A percentile compares a stretch with the other conserved stretches of the same genome.
Evolutionary conservation across 352 stramenopile genomes (phyloP).

Genomic region (Phytophthora pisi): DNA sequence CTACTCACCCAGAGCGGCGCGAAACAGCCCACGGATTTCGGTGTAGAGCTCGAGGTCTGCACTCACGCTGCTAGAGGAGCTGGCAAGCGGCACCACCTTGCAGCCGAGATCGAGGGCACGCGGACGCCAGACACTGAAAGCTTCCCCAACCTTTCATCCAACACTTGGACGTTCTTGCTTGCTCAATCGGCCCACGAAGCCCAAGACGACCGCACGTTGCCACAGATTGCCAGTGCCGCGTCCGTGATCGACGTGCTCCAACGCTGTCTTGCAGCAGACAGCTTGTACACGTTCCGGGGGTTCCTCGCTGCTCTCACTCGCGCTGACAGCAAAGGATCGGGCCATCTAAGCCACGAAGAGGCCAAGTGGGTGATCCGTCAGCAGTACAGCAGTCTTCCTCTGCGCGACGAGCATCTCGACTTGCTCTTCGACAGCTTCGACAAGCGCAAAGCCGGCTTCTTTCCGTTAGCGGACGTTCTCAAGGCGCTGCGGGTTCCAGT

Average conservation of each 20-base stretch:
- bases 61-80: conserved; percentile 45
- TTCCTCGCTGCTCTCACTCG: conserved; percentile 51
- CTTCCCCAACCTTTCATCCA: conserved; percentile 44
- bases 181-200: conserved; percentile 44
- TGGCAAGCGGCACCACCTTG: conserved; percentile 77
- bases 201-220: conserved; percentile 50
- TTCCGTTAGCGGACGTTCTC: conserved; percentile 55
- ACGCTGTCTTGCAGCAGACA: conserved; percentile 56
- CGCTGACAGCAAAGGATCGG: conserved; percentile 51
- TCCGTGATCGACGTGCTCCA: conserved; percentile 60
- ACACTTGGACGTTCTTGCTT: conserved; percentile 76
- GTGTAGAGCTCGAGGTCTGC: conserved; percentile 79
- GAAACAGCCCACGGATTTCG: conserved; percentile 82
- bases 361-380: conserved; percentile 67
- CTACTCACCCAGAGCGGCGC: conserved; percentile 55
- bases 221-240: conserved; percentile 43
- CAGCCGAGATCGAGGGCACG: conserved; percentile 54
- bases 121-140: conserved; percentile 78
- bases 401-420: conserved; percentile 81
- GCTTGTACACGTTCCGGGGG: conserved; percentile 65
- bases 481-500: conserved; percentile 48
- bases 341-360: conserved; percentile 69
- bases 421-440: conserved; percentile 75
- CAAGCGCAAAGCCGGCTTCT: conserved; percentile 67
- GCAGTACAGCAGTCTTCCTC: conserved; percentile 45